Percentiles rank a stretch among this genome's conserved stretches.
Conservation (phyloP, 495 filamentous ascomycete genomes). For the Trichoderma virens region DNA sequence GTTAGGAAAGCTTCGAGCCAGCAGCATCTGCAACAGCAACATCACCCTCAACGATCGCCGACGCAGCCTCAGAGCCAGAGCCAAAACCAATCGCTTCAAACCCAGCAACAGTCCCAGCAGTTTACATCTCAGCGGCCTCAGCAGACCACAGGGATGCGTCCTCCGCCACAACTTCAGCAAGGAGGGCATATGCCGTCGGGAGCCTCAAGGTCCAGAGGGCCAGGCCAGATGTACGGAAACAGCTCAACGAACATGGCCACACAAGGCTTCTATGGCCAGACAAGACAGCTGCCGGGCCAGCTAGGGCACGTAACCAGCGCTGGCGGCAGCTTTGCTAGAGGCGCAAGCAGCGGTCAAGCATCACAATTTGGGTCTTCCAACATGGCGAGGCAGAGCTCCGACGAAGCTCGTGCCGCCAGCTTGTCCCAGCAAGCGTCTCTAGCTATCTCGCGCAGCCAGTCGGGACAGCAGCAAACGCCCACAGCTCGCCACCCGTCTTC, state of each 20-base stretch:
- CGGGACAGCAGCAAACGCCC: not conserved
- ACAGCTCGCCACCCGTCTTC: not conserved
- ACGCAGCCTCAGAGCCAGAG: slow-evolving; percentile 20
- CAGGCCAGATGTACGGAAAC: not conserved
- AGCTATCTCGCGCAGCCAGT: not conserved
- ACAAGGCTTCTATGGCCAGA: not conserved
- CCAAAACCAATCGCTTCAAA: slow-evolving; percentile 15
- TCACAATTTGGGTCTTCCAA: not conserved
- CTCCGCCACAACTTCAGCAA: not conserved
- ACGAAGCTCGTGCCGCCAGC: not conserved
- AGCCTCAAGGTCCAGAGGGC: not conserved
- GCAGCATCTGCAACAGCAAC: slow-evolving; percentile 17
- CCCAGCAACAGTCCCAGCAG: slow-evolving; percentile 19
- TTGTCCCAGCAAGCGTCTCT: not conserved
- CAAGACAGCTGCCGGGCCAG: not conserved
- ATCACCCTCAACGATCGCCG: slow-evolving; percentile 12
- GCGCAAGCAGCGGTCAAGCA: not conserved
- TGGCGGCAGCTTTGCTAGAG: slow-evolving; percentile 1
- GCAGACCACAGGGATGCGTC: slow-evolving; percentile 11
- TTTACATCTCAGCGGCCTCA: slow-evolving; percentile 21
- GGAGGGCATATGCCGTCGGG: not conserved
- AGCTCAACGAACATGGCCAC: not conserved
- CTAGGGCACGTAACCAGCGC: not conserved
- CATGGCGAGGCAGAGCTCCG: slow-evolving; percentile 1
- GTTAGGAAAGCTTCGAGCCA: slow-evolving; percentile 15